Evolutionary conservation across 2,329 filamentous ascomycete genomes (phyloP), one percentile per base, ranked within the genome.

Genomic region (Sporothrix curviconia): DNA sequence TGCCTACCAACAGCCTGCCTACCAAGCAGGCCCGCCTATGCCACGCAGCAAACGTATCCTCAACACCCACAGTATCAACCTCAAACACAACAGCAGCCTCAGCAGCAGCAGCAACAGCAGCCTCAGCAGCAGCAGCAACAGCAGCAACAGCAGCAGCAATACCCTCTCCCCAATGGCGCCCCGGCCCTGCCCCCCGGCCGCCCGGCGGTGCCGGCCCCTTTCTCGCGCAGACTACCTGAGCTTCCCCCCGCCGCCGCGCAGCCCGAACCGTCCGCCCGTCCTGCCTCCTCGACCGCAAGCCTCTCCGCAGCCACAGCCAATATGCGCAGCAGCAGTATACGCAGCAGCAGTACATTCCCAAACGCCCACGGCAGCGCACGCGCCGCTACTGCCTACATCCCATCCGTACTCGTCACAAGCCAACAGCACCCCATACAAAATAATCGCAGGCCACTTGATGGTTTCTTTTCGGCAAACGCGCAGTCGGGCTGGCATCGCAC

Each of bases 161-260:
- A 30, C 19, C 49, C 25, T 30, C 30, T 15, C 55, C 15, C 37
- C n/a, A 17, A 7, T 28, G 24, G 37, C 9, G 43, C 36, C 2
- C 57, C 57, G 30, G 28, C 53, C 1, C 47, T 59, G 11, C 57
- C 57, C 57, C 57, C 3, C 57, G 57, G 3, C 57, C 53, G 15
- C 14, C 39, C 2, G 32, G 37, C 15, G 34, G 34, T 6, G 32
- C 53, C 8, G 47, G 42, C 9, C 46, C 44, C 12, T 39, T 59
- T 11, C 49, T 56, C 24, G 30, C 47, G 1, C 25, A 50, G 3
- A 56, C 39, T 42, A 51, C n/a, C 15, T 57, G 12, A 49, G 24
- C 44, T 61, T 61, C 7, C 60, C 60, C 3, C 60, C 58, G 9
- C 60, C 60, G 12, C 60, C 60, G 17, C 58, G 51, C 2, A 60